Conservation (phyloP, 2,329 filamentous ascomycete genomes). For the Xylariaceae sp. region DNA sequence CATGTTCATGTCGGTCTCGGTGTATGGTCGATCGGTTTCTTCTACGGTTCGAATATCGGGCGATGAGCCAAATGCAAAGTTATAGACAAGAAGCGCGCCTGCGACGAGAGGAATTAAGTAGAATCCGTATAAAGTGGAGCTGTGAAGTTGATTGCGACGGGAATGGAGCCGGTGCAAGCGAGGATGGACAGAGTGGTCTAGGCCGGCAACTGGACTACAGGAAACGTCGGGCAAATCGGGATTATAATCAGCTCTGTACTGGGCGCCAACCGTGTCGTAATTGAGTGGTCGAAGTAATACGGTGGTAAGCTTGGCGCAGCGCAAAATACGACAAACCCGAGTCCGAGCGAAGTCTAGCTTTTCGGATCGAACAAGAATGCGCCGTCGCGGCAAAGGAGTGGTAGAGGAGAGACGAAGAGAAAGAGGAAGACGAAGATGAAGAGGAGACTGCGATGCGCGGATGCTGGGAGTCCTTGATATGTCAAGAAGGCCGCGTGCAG, state of each 20-base stretch:
- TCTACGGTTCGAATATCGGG: slow-evolving; percentile 2
- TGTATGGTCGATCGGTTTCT: slow-evolving; percentile 3
- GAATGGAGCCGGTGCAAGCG: not conserved
- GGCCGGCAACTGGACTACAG: not conserved
- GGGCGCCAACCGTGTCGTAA: not conserved
- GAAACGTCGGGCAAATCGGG: not conserved
- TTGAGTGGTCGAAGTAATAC: slow-evolving; percentile 4
- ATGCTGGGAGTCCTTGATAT: not conserved
- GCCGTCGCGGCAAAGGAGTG: slow-evolving; percentile 4
- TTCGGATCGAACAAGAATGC: slow-evolving; percentile 2
- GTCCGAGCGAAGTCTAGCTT: slow-evolving; percentile 9
- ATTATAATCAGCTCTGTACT: not conserved
- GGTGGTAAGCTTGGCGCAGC: slow-evolving; percentile 1
- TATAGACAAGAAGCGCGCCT: slow-evolving; percentile 23
- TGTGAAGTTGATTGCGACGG: slow-evolving; percentile 11
- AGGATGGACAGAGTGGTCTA: not conserved
- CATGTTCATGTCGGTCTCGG: slow-evolving; percentile 24
- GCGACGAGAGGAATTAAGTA: slow-evolving; percentile 24
- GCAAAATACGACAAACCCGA: slow-evolving; percentile 8
- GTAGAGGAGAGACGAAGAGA: not conserved
- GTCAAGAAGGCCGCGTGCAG: not conserved
- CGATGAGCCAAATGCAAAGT: slow-evolving; percentile 3
- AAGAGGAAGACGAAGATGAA: not conserved
- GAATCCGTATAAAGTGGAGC: slow-evolving; percentile 22
- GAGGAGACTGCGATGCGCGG: not conserved